Evolutionary conservation across 78 protist species (phyloP), one percentile per base, ranked within the genome.

Genomic region (Tieghemostelium lacteum): DNA sequence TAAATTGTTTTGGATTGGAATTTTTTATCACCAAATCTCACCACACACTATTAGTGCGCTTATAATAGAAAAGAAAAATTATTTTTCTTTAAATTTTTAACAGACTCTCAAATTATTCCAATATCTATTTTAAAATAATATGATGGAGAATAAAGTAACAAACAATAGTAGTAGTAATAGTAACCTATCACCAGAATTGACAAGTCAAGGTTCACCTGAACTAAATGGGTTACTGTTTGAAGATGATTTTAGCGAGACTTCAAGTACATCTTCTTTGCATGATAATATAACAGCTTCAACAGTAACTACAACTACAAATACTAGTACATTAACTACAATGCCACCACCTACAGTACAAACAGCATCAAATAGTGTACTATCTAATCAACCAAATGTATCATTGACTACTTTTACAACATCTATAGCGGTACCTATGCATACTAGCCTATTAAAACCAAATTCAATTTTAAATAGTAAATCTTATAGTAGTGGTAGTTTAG

Each of bases 401-500:
- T 10, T 10, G n/a, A 45, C 10, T 45, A 45, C 6, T 45, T 22
- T 45, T 34, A 76, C 57, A 33, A 76, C 57, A 20, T 61, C 42
- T 63, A 49, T 17, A 10, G 49, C 22, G 31, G 33, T 61, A 29
- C 16, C 40, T 20, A 29, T 26, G 22, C 26, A 40, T 52, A 71
- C 24, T 29, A 71, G 10, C 54, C 31, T 36, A 49, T 16, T 33
- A n/a, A 61, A 20, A 45, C 57, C 29, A 76, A 52, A 34, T 61
- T 60, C 86, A 76, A 76, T 67, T 2, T 19, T 42, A 8, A 67
- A 67, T 67, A 45, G 60, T 67, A 67, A 67, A 67, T 67, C 75
- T 42, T 31, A n/a, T 42, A 67, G 75, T 45, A 67, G 75, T 67
- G 58, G 75, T 14, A 42, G 39, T 42, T 42, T 67, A 67, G 26